Base-by-base conservation (phyloP, 768 basidiomycete species). In the Boletus reticuloceps region DNA sequence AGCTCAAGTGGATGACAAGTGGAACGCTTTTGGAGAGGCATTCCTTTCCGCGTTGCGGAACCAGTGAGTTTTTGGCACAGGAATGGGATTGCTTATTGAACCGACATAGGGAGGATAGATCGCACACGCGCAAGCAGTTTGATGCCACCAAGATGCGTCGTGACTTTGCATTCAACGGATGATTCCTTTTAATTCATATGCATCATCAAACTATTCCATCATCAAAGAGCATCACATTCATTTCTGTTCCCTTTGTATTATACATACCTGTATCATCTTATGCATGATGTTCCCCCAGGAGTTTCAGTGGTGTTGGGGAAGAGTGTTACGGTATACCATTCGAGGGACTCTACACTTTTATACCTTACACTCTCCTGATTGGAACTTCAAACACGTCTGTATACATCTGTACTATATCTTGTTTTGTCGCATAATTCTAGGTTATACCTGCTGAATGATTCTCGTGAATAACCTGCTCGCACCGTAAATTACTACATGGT, bases 91-190 rank as follows among this genome's bases (percentile, higher is more conserved):
- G 31, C 17, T 31, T 6, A 13, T 45, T 19, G 20, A 20, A 19
- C 27, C 51, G 38, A 65, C 29, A 10, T 5, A 22, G 5, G 11
- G 22, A 44, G 17, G 49, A 49, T 29, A 60, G 51, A 48, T 39
- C 32, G 6, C 17, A 10, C 9, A 25, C 27, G 4, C 52, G 40
- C 51, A 55, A 58, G 45, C 22, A 49, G 6, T 66, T 74, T 16
- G 64, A 67, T 49, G 49, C 63, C 11, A 50, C 53, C 47, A 58
- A 59, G 36, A 51, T 78, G 53, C 69, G 65, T 37, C 67, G 66
- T 5, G 65, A 67, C 22, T 77, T 70, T 59, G 69, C 65, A 10
- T 79, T 63, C 48, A 52, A 59, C 10, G 69, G 62, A 55, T 69
- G 39, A 66, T 29, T 14, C 5, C 19, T 11, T 42, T 34, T 25